Conservation (phyloP, 192 early-diverging fungal genomes). For the Dissophora ornata region DNA sequence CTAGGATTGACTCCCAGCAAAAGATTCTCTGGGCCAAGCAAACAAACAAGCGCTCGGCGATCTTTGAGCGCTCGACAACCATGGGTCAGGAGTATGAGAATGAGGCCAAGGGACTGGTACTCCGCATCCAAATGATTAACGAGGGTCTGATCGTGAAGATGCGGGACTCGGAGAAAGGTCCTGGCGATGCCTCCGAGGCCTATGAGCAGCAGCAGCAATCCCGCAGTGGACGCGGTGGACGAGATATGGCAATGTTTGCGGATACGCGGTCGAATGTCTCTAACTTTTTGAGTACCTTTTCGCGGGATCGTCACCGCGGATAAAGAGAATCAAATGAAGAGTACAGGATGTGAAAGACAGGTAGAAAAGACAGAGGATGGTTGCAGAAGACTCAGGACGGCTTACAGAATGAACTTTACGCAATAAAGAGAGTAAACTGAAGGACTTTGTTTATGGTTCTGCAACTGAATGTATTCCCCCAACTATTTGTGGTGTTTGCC, state of each 20-base stretch:
- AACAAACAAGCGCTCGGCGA: slow-evolving; percentile 71
- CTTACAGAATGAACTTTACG: no score
- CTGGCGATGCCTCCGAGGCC: background rate
- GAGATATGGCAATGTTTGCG: slow-evolving; percentile 15
- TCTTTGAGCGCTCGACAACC: slow-evolving; percentile 73
- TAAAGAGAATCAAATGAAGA: slow-evolving; percentile 1
- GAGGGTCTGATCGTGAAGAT: slow-evolving; percentile 59
- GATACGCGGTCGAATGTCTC: slow-evolving; percentile 28
- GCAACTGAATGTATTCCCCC: no score
- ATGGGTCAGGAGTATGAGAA: slow-evolving; percentile 77
- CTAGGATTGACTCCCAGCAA: slow-evolving; percentile 87
- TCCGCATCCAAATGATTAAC: slow-evolving; percentile 74
- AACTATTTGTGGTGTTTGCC: no score
- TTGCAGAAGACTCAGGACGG: no score
- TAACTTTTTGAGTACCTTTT: slow-evolving; percentile 37
- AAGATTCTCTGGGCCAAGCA: slow-evolving; percentile 83
- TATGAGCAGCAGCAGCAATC: background rate
- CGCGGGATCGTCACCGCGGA: slow-evolving; percentile 20
- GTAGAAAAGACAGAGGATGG: slow-evolving; percentile 1
- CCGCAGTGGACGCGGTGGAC: slow-evolving; percentile 14
- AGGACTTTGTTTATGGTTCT: no score
- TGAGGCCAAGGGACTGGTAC: slow-evolving; percentile 67
- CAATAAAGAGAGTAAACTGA: no score
- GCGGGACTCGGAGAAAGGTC: slow-evolving; percentile 21
- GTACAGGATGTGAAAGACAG: background rate